Evolutionary conservation across 1,284 basidiomycete species (phyloP).

Genomic region (Coniferiporia sulphurascens): DNA sequence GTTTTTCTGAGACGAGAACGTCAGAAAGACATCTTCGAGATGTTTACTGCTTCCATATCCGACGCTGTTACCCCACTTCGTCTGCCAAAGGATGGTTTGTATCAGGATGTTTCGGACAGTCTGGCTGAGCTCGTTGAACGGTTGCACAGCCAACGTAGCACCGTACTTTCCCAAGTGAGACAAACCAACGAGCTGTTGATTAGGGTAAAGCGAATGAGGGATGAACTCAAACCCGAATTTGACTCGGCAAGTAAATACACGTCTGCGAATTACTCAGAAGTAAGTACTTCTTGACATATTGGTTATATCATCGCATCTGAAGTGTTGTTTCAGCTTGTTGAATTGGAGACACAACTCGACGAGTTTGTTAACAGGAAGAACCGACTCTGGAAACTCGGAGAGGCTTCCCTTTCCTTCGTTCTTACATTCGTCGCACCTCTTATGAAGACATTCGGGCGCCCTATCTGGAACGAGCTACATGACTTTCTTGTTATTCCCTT

Average conservation of each 20-base stretch:
- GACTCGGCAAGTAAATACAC: conserved; percentile 63
- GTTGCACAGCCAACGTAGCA: conserved; percentile 34
- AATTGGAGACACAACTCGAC: conserved; percentile 14
- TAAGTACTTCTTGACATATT: conserved; percentile 27
- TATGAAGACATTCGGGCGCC: conserved; percentile 73
- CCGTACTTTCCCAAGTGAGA: conserved; percentile 37
- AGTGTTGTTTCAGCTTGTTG: not conserved
- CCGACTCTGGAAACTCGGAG: conserved; percentile 38
- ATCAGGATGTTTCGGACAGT: conserved; percentile 48
- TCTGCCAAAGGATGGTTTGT: conserved; percentile 35
- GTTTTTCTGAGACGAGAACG: conserved; percentile 54
- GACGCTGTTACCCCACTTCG: conserved; percentile 16
- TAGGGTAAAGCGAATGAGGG: conserved; percentile 50
- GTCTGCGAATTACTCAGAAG: conserved; percentile 72
- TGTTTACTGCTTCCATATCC: conserved; percentile 31
- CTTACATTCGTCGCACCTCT: conserved; percentile 70
- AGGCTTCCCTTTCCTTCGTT: conserved; percentile 67
- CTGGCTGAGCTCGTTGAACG: conserved; percentile 43
- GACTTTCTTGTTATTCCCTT: conserved; percentile 75
- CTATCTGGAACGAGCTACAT: conserved; percentile 68
- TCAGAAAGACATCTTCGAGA: conserved; percentile 52
- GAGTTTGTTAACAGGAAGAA: conserved; percentile 15
- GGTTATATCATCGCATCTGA: conserved; percentile 1
- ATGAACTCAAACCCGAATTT: conserved; percentile 55
- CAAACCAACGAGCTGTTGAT: conserved; percentile 44